phyloP scores from a whole-genome alignment of 2,329 filamentous ascomycete species.

The Lachnellula hyalina region DNA sequence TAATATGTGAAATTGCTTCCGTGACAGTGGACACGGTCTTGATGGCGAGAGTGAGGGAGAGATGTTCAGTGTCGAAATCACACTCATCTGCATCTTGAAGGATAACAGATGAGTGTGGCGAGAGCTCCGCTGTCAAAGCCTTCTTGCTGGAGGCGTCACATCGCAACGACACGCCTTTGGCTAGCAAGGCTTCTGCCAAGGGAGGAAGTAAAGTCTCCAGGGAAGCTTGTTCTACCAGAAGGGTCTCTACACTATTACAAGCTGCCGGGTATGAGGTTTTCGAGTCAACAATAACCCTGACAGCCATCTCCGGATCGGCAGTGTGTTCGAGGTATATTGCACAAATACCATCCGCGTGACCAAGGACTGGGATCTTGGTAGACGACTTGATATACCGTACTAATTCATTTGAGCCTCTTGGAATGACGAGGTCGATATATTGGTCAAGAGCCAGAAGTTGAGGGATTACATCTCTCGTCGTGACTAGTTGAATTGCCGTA shows the following conservation, averaged over 20 bases:
- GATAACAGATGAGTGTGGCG: constrained; percentile 37
- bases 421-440: constrained; percentile 92
- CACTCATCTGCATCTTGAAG: constrained; percentile 60
- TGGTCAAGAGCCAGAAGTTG: constrained; percentile 80
- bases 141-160: constrained; percentile 69
- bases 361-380: constrained; percentile 91
- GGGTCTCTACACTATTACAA: constrained; percentile 90
- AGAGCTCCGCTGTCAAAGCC: constrained; percentile 48
- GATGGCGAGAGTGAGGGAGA: constrained; percentile 78
- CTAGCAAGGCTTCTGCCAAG: constrained; percentile 68
- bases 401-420: constrained; percentile 48
- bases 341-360: constrained; percentile 93
- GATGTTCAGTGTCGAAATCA: constrained; percentile 86
- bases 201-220: constrained; percentile 62
- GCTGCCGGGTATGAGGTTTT: constrained; percentile 94
- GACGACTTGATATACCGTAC: constrained; percentile 73
- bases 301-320: constrained; percentile 66
- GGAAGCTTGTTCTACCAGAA: constrained; percentile 73
- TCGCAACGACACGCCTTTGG: constrained; percentile 73
- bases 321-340: constrained; percentile 77
- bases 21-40: constrained; percentile 67
- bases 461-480: constrained; percentile 83
- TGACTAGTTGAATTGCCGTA: constrained; percentile 86
- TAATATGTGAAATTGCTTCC: constrained; percentile 82
- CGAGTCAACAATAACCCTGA: constrained; percentile 76